Percentiles rank a stretch among this genome's conserved stretches.
phyloP scores from a whole-genome alignment of 2,329 filamentous ascomycete genomes.

The Aspergillus phoenicis region DNA sequence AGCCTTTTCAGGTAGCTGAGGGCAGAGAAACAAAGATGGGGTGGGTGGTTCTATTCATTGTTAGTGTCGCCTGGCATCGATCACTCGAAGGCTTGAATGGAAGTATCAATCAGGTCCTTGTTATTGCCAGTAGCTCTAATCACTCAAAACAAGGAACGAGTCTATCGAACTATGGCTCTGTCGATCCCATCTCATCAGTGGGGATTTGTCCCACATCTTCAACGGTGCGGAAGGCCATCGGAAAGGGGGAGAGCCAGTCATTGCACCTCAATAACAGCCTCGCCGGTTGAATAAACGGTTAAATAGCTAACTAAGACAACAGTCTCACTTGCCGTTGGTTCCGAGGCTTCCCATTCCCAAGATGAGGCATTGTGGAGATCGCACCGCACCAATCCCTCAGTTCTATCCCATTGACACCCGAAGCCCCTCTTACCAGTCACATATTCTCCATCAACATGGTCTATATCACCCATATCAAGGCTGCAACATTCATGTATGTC shows the following conservation, averaged over 20 bases:
- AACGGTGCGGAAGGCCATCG: background rate
- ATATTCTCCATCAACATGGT: too few species aligned
- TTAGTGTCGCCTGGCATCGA: background rate
- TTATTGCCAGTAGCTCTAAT: background rate
- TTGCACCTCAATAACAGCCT: background rate
- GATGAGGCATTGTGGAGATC: background rate
- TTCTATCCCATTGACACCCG: background rate
- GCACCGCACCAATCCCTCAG: background rate
- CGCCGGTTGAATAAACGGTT: background rate
- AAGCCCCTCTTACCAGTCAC: background rate
- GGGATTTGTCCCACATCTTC: background rate
- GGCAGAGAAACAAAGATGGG: background rate
- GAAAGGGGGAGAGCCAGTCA: background rate
- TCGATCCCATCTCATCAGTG: background rate
- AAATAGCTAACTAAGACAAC: background rate
- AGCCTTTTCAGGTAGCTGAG: too few species aligned
- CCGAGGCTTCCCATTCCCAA: background rate
- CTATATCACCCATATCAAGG: background rate
- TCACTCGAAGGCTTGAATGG: background rate
- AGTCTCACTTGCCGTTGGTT: background rate
- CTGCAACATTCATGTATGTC: background rate
- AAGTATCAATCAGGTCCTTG: background rate
- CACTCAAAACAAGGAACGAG: background rate
- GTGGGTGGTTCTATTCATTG: background rate
- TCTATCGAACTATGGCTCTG: background rate